phyloP scores from a whole-genome alignment of 1,284 basidiomycete genomes.

The Malassezia arunalokei region DNA sequence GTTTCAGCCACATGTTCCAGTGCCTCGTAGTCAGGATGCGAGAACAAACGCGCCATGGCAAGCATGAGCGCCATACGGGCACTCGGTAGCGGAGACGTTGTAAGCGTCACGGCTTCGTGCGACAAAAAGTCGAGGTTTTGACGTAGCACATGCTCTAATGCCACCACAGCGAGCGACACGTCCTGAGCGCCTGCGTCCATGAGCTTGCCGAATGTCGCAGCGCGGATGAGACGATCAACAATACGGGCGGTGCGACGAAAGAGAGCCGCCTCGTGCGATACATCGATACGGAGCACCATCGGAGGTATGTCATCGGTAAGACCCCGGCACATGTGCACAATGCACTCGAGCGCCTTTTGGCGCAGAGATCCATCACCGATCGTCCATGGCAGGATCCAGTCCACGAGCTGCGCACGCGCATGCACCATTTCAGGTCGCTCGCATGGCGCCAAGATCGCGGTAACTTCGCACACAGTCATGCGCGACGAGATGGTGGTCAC shows the following conservation, averaged over 20 bases:
- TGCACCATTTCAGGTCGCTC: background rate
- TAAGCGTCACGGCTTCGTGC: background rate
- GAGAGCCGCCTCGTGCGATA: background rate
- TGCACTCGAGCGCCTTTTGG: background rate
- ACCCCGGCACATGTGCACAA: background rate
- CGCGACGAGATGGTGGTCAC: background rate
- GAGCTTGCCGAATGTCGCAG: background rate
- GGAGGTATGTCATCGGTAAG: background rate
- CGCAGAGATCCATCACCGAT: background rate
- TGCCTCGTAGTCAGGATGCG: background rate
- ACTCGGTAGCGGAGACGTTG: background rate
- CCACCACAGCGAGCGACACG: background rate
- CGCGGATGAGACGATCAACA: background rate
- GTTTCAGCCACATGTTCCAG: background rate
- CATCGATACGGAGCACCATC: background rate
- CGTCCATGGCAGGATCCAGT: constrained; percentile 4
- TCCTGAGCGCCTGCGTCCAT: background rate
- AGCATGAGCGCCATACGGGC: background rate
- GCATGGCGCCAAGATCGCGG: background rate
- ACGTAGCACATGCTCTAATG: background rate
- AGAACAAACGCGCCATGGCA: background rate
- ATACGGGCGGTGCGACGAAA: background rate
- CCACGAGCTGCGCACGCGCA: background rate
- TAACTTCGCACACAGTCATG: background rate
- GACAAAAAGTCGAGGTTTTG: constrained; percentile 1